Evolutionary conservation across 2,329 filamentous ascomycete species (phyloP).

Genomic region (Apiospora aurea): DNA sequence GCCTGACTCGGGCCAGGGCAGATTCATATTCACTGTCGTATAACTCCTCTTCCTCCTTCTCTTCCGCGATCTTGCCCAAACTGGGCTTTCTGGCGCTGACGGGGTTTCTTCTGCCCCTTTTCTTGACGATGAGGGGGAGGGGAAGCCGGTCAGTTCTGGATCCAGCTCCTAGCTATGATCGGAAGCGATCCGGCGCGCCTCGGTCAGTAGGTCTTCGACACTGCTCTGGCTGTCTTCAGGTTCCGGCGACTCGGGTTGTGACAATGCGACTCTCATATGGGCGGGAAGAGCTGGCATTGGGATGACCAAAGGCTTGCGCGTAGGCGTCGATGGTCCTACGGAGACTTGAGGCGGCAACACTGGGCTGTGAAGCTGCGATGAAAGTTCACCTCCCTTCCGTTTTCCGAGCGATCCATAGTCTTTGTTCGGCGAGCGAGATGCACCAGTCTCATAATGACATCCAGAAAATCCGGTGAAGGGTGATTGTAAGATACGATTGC

Average conservation of each 20-base stretch:
- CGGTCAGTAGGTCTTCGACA: not conserved
- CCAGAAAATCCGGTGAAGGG: not conserved
- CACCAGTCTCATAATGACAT: not conserved
- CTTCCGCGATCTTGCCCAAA: slow-evolving; percentile 6
- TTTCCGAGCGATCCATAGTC: not conserved
- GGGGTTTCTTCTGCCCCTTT: slow-evolving; percentile 3
- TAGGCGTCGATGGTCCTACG: not conserved
- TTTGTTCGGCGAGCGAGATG: not conserved
- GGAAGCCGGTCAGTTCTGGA: not conserved
- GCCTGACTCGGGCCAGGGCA: not conserved
- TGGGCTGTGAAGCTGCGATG: not conserved
- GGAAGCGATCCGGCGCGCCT: slow-evolving; percentile 11
- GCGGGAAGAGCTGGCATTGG: not conserved
- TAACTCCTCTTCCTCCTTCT: not conserved
- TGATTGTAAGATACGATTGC: no score
- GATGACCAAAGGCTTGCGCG: not conserved
- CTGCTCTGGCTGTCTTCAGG: not conserved
- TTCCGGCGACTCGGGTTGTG: not conserved
- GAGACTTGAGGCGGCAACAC: not conserved
- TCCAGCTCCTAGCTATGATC: slow-evolving; percentile 8
- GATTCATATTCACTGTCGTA: not conserved
- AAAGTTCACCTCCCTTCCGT: not conserved
- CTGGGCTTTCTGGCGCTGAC: not conserved
- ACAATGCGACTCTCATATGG: not conserved
- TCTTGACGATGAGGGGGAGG: not conserved